Base-by-base conservation (phyloP, 805 yeast species). In the Wickerhamiella kurtzmanii region DNA sequence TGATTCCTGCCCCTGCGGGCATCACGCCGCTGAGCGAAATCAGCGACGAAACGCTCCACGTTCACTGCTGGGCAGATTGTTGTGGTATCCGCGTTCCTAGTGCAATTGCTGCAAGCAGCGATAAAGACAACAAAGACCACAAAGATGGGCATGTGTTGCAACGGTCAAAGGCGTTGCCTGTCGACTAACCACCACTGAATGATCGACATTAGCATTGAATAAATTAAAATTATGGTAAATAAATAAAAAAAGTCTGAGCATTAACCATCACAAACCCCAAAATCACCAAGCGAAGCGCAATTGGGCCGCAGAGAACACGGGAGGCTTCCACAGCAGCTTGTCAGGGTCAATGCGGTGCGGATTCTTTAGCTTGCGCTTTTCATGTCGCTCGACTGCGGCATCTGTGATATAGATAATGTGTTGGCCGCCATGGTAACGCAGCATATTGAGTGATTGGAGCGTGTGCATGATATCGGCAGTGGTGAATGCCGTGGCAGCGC, bases 1-100 rank as follows among this genome's bases (percentile, higher is more conserved):
- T 83, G 15, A 59, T 88, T 16, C 63, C 62, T 16, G 85, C 88
- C 37, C 96, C 96, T 1, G 82, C 75, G 9, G 87, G 85, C 0
- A 68, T 84, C 0, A 62, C 76, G 1, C 48, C 55, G 4, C 55
- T 58, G 5, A 43, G 43, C n/a, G 48, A 43, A 11, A 53, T 49
- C 2, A 53, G 55, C 5, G 59, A 50, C 61, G 41, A 65, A 11
- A 61, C 60, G 20, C 67, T 64, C 25, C 70, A 71, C 53, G 65
- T 64, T 6, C 75, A 71, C 48, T 60, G 58, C 20, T 92, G 95
- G 95, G 97, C 95, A 6, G 97, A 92, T 61, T 92, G 98, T 59
- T 92, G 98, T 67, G 98, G 98, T 5, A 92, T 92, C 44, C 84
- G 85, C 59, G 75, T 92, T 1, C 98, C 98, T 0, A 86, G 96